Evolutionary conservation across 202 grass and related monocot species (phyloP), one percentile per base, ranked within the genome.

Genomic region (Schoenoplectus tabernaemontani): DNA sequence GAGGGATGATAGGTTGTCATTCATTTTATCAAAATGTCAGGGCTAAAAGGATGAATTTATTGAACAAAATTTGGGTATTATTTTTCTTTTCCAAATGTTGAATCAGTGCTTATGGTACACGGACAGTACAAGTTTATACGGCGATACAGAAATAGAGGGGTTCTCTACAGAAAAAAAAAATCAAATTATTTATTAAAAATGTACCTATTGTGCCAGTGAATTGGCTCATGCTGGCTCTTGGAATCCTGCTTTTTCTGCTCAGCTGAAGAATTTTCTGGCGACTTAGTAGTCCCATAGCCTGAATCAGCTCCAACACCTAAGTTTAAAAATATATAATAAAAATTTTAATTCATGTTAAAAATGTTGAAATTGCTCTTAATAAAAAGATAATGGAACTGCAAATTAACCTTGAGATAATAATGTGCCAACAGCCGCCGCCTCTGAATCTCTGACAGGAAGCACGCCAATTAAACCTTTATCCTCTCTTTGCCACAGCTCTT

Each of bases 381-480:
- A 82, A 70, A 78, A 39, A 37, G 17, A 28, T 38, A 60, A 72
- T 24, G 30, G 24, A 58, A 30, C 72, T 9, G 84, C 57, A 80
- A 82, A 86, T 78, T 76, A 70, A 99, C 96, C 96, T 89, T 88
- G 85, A 71, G 92, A 86, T 57, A 99, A 72, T 82, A 99, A 77
- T 2, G 96, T 95, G 36, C 88, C 92, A 69, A 93, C 91, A 69
- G 84, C 57, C 4, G 86, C 79, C 20, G 86, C 86, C 50, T 92
- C 91, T 0, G 86, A 89, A 83, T 95, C 96, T 22, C 87, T 83
- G 44, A 99, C 96, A 6, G 96, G 96, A 78, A 99, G 96, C 28
- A 99, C 96, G 1, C 96, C 96, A 3, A 99, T 99, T 83, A 99
- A 83, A 65, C 96, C 96, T 78, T 90, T 98, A 68, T 99, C 91